Conservation (phyloP, 148 eudicot species). For the Suaeda aralocaspica region DNA sequence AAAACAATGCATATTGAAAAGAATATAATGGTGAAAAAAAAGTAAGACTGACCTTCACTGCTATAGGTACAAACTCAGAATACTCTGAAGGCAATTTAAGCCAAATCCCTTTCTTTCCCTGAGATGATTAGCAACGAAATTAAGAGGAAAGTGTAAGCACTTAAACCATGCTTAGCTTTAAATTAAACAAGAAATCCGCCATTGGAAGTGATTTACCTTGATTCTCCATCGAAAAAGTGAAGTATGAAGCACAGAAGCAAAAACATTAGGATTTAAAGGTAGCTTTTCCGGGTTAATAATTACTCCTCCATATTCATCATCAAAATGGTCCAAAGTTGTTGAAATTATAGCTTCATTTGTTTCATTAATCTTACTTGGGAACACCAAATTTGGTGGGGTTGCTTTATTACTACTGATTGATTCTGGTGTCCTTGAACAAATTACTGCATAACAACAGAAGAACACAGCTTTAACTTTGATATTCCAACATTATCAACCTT, state of each 20-base stretch:
- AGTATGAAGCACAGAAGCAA: constrained; percentile 52
- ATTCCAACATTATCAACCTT: not conserved
- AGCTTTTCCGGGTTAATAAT: constrained; percentile 51
- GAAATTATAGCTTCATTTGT: constrained; percentile 41
- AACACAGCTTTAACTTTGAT: not conserved
- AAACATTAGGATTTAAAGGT: constrained; percentile 50
- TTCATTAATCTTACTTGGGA: constrained; percentile 39
- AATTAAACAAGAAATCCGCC: not conserved
- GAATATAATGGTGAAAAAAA: too few relatives aligned
- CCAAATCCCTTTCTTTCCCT: constrained; percentile 94
- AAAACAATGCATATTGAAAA: too few relatives aligned
- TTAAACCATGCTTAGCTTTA: not conserved
- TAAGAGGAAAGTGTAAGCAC: not conserved
- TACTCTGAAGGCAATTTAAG: constrained; percentile 68
- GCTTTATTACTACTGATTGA: constrained; percentile 32
- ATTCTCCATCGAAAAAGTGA: constrained; percentile 67
- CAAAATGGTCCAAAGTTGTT: constrained; percentile 46
- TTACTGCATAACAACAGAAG: constrained; percentile 28
- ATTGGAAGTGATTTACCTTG: constrained; percentile 33
- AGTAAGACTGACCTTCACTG: constrained; percentile 49
- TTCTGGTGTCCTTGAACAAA: constrained; percentile 29
- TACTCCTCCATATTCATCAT: constrained; percentile 83
- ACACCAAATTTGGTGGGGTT: constrained; percentile 33
- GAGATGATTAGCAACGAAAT: not conserved
- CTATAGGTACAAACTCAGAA: constrained; percentile 71